Conservation (phyloP, 306 rosid species). For the Trifolium dubium region DNA sequence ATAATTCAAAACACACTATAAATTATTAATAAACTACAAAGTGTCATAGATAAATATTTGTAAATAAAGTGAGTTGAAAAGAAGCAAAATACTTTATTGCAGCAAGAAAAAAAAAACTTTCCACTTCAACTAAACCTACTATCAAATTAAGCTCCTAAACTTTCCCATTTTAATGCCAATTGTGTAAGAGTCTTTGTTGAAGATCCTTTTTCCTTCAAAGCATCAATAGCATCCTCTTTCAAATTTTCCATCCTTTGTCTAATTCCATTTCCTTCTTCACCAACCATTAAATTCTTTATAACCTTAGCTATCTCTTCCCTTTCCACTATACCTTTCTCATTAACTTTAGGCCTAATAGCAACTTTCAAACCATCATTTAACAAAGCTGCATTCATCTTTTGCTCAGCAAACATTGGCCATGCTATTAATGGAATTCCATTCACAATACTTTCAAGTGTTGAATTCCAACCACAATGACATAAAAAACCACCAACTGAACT, state of each 20-base stretch:
- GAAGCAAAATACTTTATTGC: no score
- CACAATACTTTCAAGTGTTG: slow-evolving; percentile 39
- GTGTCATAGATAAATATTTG: no score
- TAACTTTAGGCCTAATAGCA: slow-evolving; percentile 40
- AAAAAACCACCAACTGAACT: slow-evolving; percentile 39
- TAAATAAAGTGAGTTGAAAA: no score
- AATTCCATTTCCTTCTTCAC: slow-evolving; percentile 45
- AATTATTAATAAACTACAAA: no score
- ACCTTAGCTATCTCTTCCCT: slow-evolving; percentile 43
- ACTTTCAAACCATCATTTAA: slow-evolving; percentile 43
- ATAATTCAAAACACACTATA: no score
- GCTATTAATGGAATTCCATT: slow-evolving; percentile 46
- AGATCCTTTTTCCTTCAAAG: slow-evolving; percentile 40
- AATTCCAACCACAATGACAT: slow-evolving; percentile 54
- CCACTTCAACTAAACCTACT: no score
- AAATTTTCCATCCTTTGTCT: slow-evolving; percentile 22
- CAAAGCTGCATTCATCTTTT: slow-evolving; percentile 44
- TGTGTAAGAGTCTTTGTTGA: slow-evolving; percentile 44
- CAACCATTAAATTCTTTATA: slow-evolving; percentile 38
- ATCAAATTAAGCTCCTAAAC: neutral
- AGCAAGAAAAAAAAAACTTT: no score
- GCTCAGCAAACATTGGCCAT: slow-evolving; percentile 50
- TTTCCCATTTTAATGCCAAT: slow-evolving; percentile 38
- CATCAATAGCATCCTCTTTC: slow-evolving; percentile 37
- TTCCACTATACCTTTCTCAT: slow-evolving; percentile 41